These are phyloP conservation scores for Zopfia rhizophila DNA, from an alignment of 2,329 filamentous ascomycete species.

Conservation along the genomic window DNA sequence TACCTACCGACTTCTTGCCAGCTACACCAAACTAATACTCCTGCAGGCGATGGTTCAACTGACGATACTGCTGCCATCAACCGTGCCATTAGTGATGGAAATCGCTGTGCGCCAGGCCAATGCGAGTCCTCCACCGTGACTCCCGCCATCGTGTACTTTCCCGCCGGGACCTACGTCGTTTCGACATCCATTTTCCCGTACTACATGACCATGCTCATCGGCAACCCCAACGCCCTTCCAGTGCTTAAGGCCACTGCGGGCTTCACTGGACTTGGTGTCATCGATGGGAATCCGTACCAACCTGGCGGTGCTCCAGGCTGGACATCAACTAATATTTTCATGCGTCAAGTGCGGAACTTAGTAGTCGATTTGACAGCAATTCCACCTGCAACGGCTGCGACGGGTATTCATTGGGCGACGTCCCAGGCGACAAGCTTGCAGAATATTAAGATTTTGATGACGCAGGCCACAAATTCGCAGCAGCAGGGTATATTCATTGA, in stretches of 20 bases:
- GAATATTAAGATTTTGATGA: constrained; percentile 59
- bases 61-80: constrained; percentile 67
- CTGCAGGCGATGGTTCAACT: constrained; percentile 48
- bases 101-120: constrained; percentile 55
- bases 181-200: constrained; percentile 68
- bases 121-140: constrained; percentile 61
- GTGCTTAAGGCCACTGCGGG: constrained; percentile 64
- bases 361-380: constrained; percentile 67
- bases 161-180: constrained; percentile 68
- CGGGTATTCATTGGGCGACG: constrained; percentile 61
- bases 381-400: constrained; percentile 55
- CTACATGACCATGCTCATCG: constrained; percentile 72
- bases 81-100: constrained; percentile 55
- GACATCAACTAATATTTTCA: constrained; percentile 70
- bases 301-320: constrained; percentile 52
- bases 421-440: constrained; percentile 60
- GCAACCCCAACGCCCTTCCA: constrained; percentile 67
- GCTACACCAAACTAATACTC: constrained; percentile 2
- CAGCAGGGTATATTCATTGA: constrained; percentile 62
- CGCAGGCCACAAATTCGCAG: constrained; percentile 54
- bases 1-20: not conserved
- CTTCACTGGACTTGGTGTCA: constrained; percentile 66
- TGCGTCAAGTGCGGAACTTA: constrained; percentile 73
- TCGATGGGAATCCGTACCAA: constrained; percentile 66
- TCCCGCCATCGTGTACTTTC: constrained; percentile 68